These are phyloP conservation scores for Lepidium campestre DNA, from an alignment of 441 rosid genomes.

Conservation along the genomic window DNA sequence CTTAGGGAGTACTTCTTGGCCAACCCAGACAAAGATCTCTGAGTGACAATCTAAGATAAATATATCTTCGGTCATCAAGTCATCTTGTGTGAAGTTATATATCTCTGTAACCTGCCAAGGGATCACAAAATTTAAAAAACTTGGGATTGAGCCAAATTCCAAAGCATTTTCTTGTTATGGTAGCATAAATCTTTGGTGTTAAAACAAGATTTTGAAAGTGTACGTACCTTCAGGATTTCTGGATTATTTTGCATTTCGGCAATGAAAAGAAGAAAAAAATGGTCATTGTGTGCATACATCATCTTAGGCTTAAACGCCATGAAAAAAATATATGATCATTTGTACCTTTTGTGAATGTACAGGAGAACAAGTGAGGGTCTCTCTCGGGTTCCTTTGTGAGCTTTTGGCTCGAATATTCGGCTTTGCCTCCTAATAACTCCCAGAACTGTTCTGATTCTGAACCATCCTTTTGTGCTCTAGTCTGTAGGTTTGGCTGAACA, in stretches of 20 bases:
- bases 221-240: constrained; percentile 30
- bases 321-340: background rate
- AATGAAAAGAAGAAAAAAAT: background rate
- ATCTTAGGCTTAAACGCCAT: constrained; percentile 2
- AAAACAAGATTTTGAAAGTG: background rate
- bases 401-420: constrained; percentile 72
- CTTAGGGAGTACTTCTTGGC: constrained; percentile 53
- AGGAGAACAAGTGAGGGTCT: constrained; percentile 65
- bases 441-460: constrained; percentile 84
- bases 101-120: constrained; percentile 71
- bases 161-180: background rate
- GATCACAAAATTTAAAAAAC: background rate
- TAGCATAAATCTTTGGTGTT: background rate
- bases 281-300: constrained; percentile 13
- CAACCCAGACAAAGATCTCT: constrained; percentile 84
- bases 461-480: constrained; percentile 76
- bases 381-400: constrained; percentile 38
- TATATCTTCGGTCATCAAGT: constrained; percentile 89
- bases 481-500: constrained; percentile 71
- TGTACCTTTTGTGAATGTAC: constrained; percentile 46
- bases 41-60: constrained; percentile 57
- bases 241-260: constrained; percentile 13
- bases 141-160: constrained; percentile 10
- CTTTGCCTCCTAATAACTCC: constrained; percentile 78
- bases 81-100: constrained; percentile 85